Conservation (phyloP, 208 protist species). For the Trypanosoma scelopori region DNA sequence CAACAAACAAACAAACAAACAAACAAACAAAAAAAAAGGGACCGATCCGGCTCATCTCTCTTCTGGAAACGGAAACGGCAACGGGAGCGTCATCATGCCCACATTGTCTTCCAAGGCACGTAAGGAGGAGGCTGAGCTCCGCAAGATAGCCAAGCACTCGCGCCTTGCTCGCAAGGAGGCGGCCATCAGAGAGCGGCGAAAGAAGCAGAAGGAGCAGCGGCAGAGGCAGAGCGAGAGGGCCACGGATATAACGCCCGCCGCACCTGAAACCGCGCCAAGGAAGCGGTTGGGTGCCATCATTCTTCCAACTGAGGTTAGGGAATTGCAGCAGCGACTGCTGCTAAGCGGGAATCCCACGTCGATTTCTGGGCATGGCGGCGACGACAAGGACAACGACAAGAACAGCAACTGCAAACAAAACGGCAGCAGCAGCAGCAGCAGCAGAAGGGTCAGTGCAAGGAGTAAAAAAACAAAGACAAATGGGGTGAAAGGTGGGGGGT, state of each 20-base stretch:
- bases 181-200: conserved; percentile 41
- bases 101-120: conserved; percentile 47
- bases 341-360: neutral
- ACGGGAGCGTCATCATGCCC: too few species aligned
- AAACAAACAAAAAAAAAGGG: too few species aligned
- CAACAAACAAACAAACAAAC: too few species aligned
- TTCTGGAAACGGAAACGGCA: too few species aligned
- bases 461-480: conserved; percentile 17
- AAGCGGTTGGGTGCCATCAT: conserved; percentile 69
- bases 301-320: conserved; percentile 64
- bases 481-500: too few species aligned
- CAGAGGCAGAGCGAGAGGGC: neutral
- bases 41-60: too few species aligned
- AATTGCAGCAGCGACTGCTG: conserved; percentile 63
- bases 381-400: too few species aligned
- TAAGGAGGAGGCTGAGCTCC: conserved; percentile 86
- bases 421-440: neutral
- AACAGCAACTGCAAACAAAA: neutral
- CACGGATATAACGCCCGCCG: neutral
- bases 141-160: conserved; percentile 68
- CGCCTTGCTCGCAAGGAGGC: conserved; percentile 58
- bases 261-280: neutral
- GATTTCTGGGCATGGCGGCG: neutral
- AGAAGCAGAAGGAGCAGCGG: conserved; percentile 30
- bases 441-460: neutral